Conservation (phyloP, 805 yeast genomes). For the Sungouiozyma intestinalis region DNA sequence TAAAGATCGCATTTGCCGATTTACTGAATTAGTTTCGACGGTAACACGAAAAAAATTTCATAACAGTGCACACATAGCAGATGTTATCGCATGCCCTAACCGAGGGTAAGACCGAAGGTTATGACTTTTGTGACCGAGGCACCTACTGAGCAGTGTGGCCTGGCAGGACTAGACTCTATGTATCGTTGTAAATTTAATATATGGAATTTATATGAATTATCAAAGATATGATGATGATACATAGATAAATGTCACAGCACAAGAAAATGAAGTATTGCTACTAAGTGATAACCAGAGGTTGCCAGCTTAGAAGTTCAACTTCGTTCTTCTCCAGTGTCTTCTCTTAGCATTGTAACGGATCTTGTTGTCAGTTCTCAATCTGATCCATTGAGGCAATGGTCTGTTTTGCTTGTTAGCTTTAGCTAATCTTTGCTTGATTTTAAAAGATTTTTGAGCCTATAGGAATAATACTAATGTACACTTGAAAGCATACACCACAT, state of each 20-base stretch:
- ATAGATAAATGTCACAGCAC: not conserved
- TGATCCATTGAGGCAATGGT: constrained; percentile 99
- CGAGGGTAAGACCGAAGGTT: no score
- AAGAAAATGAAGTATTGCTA: not conserved
- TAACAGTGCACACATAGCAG: no score
- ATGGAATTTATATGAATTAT: not conserved
- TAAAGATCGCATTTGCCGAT: no score
- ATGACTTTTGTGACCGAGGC: no score
- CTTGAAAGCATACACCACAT: not conserved
- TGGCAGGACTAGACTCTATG: no score
- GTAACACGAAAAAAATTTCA: no score
- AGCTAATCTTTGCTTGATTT: constrained; percentile 96
- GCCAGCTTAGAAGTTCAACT: constrained; percentile 77
- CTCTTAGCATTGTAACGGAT: constrained; percentile 99
- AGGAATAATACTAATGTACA: not conserved
- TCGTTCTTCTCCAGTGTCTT: constrained; percentile 99
- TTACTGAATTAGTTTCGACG: no score
- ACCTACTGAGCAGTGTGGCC: no score
- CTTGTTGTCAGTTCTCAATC: constrained; percentile 95
- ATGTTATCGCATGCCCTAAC: no score
- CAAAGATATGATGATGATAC: not conserved
- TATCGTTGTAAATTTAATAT: not conserved
- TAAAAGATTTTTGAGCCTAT: constrained; percentile 90
- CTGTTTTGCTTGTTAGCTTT: constrained; percentile 98
- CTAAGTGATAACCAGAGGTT: not conserved